Percentiles rank a stretch among this genome's conserved stretches.
Evolutionary conservation across 2,329 filamentous ascomycete species (phyloP).

Genomic region (Laburnicola sp.): DNA sequence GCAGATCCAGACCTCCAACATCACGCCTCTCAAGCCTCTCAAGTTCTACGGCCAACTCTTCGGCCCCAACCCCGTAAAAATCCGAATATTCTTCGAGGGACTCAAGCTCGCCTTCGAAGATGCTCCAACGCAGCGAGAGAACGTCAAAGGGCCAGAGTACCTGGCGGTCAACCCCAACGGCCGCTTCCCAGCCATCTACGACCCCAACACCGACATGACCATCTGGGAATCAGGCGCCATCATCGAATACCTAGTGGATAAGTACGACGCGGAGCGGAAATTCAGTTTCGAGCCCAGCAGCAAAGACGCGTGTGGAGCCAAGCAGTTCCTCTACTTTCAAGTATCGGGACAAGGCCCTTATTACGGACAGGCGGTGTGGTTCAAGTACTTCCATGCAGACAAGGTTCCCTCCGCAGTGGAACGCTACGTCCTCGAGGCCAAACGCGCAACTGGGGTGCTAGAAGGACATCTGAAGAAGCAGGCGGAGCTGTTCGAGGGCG

Average conservation of each 20-base stretch:
- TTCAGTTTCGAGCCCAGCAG: conserved; percentile 42
- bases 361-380: conserved; percentile 46
- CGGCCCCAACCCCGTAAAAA: too few relatives aligned
- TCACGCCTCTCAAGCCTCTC: too few relatives aligned
- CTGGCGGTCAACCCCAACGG: conserved; percentile 27
- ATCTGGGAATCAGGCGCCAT: conserved; percentile 53
- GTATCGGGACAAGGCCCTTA: conserved; percentile 54
- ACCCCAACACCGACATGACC: conserved; percentile 50
- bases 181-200: conserved; percentile 50
- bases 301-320: conserved; percentile 45
- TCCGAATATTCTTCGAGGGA: too few relatives aligned
- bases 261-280: conserved; percentile 48
- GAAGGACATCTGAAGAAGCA: conserved; percentile 45
- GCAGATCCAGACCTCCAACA: too few relatives aligned
- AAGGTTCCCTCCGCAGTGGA: conserved; percentile 51
- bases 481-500: conserved; percentile 13
- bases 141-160: not conserved
- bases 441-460: conserved; percentile 52
- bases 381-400: conserved; percentile 45
- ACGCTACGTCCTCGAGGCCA: conserved; percentile 53
- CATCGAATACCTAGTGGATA: conserved; percentile 50
- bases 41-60: too few relatives aligned
- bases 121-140: too few relatives aligned
- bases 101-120: too few relatives aligned
- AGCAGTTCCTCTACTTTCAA: conserved; percentile 54